Percentiles rank a stretch among this genome's conserved stretches.
Evolutionary conservation across 2,329 filamentous ascomycete genomes (phyloP).

Genomic region (Colletotrichum euphorbiae): DNA sequence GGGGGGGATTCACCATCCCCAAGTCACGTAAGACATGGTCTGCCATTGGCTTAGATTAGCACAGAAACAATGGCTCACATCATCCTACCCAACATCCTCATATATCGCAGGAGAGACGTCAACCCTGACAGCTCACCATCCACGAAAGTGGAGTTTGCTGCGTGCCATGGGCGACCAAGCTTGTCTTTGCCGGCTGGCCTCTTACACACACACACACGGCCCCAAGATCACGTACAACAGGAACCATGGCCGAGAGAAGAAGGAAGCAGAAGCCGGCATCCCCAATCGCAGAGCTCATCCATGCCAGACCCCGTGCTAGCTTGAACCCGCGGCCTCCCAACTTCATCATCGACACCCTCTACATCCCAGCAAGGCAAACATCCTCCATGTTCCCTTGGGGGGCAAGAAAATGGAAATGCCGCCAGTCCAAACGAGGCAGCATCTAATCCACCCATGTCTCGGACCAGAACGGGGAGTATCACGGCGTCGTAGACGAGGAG

Average conservation of each 20-base stretch:
- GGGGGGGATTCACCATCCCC: no score
- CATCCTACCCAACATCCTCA: background rate
- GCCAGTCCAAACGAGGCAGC: conserved; percentile 9
- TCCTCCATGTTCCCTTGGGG: background rate
- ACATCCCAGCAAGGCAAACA: background rate
- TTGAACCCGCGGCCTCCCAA: conserved; percentile 10
- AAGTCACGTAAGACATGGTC: background rate
- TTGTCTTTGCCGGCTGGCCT: background rate
- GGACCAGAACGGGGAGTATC: conserved; percentile 4
- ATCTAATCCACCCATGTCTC: conserved; percentile 4
- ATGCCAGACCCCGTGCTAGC: background rate
- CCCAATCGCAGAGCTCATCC: background rate
- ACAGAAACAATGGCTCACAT: conserved; percentile 4
- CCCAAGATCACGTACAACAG: background rate
- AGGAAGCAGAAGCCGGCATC: background rate
- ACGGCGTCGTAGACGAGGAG: background rate
- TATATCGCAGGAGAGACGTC: background rate
- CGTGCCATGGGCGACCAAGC: background rate
- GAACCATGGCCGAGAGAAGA: background rate
- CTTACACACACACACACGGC: background rate
- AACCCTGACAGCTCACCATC: background rate
- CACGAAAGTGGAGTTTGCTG: background rate
- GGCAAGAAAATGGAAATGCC: background rate
- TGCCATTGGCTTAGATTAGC: background rate
- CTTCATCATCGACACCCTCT: conserved; percentile 12